Evolutionary conservation across 2,329 filamentous ascomycete genomes (phyloP).

Genomic region (Intubia oerlemansii): DNA sequence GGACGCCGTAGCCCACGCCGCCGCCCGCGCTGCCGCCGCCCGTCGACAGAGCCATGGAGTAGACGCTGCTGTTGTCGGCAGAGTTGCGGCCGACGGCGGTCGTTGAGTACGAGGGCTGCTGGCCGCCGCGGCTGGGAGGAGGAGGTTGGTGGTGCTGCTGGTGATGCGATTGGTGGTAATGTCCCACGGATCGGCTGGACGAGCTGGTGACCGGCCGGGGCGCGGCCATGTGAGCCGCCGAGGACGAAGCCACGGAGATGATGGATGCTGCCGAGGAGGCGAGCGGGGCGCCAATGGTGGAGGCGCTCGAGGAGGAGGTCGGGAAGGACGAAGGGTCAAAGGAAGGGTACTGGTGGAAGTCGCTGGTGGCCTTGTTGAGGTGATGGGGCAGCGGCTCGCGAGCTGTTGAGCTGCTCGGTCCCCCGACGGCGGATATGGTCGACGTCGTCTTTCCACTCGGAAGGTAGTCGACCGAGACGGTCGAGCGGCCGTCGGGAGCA

Average conservation of each 20-base stretch:
- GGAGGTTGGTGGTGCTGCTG: too few species aligned
- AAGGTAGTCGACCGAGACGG: conserved; percentile 52
- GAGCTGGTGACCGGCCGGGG: too few species aligned
- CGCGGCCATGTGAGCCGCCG: too few species aligned
- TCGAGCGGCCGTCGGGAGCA: conserved; percentile 41
- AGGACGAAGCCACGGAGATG: too few species aligned
- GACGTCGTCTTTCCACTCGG: too few species aligned
- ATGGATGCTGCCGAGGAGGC: conserved; percentile 25
- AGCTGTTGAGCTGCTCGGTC: conserved; percentile 31
- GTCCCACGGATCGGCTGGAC: too few species aligned
- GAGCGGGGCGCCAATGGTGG: conserved; percentile 14
- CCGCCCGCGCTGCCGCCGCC: conserved; percentile 35
- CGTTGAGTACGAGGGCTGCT: conserved; percentile 36
- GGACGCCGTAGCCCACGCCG: conserved; percentile 30
- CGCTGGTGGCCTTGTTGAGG: conserved; percentile 51
- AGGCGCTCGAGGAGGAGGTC: conserved; percentile 9
- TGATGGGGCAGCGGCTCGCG: conserved; percentile 67
- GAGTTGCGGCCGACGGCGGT: conserved; percentile 36
- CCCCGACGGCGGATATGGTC: too few species aligned
- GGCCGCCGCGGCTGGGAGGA: too few species aligned
- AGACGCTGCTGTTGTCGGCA: conserved; percentile 29
- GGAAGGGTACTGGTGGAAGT: conserved; percentile 79
- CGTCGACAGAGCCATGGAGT: too few species aligned
- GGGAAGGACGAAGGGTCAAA: conserved; percentile 31
- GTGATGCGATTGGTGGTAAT: too few species aligned